These are phyloP conservation scores for Metschnikowia hibisci DNA, from an alignment of 805 yeast genomes.

Conservation along the genomic window DNA sequence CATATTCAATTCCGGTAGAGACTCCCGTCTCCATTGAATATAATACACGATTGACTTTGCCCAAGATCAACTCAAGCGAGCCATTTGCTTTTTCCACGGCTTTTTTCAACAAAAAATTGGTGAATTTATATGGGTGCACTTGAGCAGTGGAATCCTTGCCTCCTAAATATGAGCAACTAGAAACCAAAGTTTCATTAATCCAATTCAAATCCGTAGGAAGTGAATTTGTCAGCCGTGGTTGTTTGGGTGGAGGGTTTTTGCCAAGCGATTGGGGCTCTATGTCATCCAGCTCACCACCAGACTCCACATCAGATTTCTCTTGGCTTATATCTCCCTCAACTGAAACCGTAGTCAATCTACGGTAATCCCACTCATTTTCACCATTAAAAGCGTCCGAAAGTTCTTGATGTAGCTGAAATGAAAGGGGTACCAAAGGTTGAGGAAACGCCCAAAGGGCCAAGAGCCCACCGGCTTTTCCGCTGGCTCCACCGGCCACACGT, in stretches of 20 bases:
- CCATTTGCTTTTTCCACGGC: slow-evolving; percentile 68
- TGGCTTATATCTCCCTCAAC: slow-evolving; percentile 73
- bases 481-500: slow-evolving; percentile 95
- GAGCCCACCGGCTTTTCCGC: slow-evolving; percentile 96
- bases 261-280: not conserved
- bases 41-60: slow-evolving; percentile 70
- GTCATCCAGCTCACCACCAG: not conserved
- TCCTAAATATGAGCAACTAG: slow-evolving; percentile 76
- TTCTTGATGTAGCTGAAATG: slow-evolving; percentile 81
- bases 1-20: slow-evolving; percentile 71
- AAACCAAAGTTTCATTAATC: slow-evolving; percentile 63
- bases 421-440: slow-evolving; percentile 83
- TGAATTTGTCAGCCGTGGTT: slow-evolving; percentile 29
- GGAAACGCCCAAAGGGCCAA: slow-evolving; percentile 97
- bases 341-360: slow-evolving; percentile 80
- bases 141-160: slow-evolving; percentile 89
- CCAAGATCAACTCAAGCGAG: slow-evolving; percentile 77
- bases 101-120: slow-evolving; percentile 74
- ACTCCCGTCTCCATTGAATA: slow-evolving; percentile 60
- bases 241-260: slow-evolving; percentile 32
- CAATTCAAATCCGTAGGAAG: slow-evolving; percentile 69
- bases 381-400: slow-evolving; percentile 77
- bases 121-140: slow-evolving; percentile 92
- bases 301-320: slow-evolving; percentile 20
- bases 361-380: slow-evolving; percentile 87